These are phyloP conservation scores for Phellinidium pouzarii DNA, from an alignment of 1,284 basidiomycete genomes.

Conservation along the genomic window DNA sequence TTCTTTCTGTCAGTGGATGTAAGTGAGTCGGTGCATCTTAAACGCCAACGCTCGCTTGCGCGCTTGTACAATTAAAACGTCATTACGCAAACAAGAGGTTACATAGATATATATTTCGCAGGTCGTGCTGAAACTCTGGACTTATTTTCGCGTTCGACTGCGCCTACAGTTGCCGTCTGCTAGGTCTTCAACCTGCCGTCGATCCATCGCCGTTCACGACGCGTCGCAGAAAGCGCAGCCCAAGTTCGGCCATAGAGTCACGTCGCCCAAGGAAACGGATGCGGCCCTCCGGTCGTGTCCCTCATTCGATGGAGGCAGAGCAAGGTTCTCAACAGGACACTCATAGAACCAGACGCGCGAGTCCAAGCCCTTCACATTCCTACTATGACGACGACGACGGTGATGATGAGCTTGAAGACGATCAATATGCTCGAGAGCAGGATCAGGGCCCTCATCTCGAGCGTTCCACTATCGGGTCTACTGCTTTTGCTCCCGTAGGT, in stretches of 20 bases:
- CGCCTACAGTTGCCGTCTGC: slow-evolving; percentile 3
- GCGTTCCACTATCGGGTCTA: background rate
- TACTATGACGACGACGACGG: slow-evolving; percentile 2
- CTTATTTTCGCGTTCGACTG: background rate
- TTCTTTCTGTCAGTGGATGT: slow-evolving; percentile 12
- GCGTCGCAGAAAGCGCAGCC: slow-evolving; percentile 16
- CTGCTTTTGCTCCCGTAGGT: background rate
- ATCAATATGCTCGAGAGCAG: background rate
- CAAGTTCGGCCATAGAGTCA: slow-evolving; percentile 9
- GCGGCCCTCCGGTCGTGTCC: slow-evolving; percentile 9
- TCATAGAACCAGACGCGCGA: slow-evolving; percentile 7
- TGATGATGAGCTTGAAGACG: slow-evolving; percentile 10
- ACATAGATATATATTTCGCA: slow-evolving; percentile 10
- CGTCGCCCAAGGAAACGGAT: slow-evolving; percentile 12
- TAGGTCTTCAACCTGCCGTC: slow-evolving; percentile 5
- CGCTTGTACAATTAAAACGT: slow-evolving; percentile 5
- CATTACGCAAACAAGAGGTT: slow-evolving; percentile 9
- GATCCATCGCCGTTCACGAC: slow-evolving; percentile 5
- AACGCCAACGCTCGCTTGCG: background rate
- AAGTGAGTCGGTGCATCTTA: background rate
- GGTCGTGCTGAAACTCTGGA: slow-evolving; percentile 2
- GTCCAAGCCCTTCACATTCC: slow-evolving; percentile 11
- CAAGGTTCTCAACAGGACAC: background rate
- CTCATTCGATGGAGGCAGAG: slow-evolving; percentile 7
- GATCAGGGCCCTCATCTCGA: slow-evolving; percentile 1